Base-by-base conservation (phyloP, 2,329 filamentous ascomycete species). In the Colletotrichum cuscutae region DNA sequence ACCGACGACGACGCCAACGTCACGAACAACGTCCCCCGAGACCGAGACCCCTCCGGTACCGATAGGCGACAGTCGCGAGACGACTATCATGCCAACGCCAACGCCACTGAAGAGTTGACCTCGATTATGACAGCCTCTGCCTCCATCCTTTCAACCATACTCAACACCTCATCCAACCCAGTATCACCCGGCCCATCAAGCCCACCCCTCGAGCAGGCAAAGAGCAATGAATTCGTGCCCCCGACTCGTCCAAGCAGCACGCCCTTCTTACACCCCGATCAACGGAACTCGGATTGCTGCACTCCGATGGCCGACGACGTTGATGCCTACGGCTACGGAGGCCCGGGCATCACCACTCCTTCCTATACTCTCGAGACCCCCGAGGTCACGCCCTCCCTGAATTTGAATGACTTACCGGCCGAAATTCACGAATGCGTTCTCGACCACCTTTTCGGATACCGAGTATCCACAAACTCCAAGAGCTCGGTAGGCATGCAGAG, bases 391-490 rank as follows among this genome's bases (percentile, higher is more conserved):
- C 65, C 57, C 58, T 65, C 72, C 49, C 46, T 75, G 30, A 72
- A 85, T 65, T 81, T 90, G 61, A 82, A 85, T 57, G 81, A 89
- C 74, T 83, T 94, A 1, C 92, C 93, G 1, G 86, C 89, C 68
- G 92, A 94, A 79, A 92, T 95, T 13, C 92, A 94, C 78, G 92
- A 94, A 77, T 89, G 89, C 68, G 91, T 94, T 66, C 84, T 94
- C 15, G 92, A 94, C 79, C 89, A 93, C 76, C 82, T 94, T 2
- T 93, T 94, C 77, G 92, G 92, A 4, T 91, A 92, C 72, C 88
- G 91, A 59, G 88, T 91, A 53, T 91, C 92, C 0, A 85, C 91
- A 5, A 86, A 89, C 22, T 88, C 88, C 54, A 87, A 88, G 72
- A 89, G 88, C 77, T 86, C 87, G 62, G 84, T 89, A 59, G 85